These are phyloP conservation scores for Aphanomyces cochlioides DNA, from an alignment of 352 stramenopile species.

Conservation along the genomic window DNA sequence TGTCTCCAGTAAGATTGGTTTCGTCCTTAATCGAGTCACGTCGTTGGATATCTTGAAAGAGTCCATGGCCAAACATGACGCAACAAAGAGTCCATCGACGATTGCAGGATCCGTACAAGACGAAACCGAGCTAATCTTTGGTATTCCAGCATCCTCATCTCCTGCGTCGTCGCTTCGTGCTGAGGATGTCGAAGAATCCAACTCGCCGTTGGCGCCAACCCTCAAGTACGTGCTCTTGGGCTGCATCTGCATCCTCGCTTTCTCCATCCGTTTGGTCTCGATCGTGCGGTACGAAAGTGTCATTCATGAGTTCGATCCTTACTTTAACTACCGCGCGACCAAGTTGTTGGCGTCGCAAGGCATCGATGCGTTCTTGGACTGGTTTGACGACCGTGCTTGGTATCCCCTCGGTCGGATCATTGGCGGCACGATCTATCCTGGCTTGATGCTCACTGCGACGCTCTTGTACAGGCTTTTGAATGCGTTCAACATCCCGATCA, in stretches of 20 bases:
- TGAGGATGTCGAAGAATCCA: slow-evolving; percentile 63
- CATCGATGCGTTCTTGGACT: slow-evolving; percentile 96
- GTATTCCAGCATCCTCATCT: background rate
- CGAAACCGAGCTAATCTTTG: slow-evolving; percentile 13
- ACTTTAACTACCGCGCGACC: slow-evolving; percentile 98
- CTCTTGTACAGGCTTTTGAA: slow-evolving; percentile 89
- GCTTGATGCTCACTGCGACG: slow-evolving; percentile 88
- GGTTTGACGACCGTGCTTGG: slow-evolving; percentile 96
- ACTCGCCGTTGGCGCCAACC: slow-evolving; percentile 64
- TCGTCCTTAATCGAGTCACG: no score
- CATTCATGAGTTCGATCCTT: slow-evolving; percentile 92
- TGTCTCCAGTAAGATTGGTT: no score
- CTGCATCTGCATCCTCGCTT: slow-evolving; percentile 91
- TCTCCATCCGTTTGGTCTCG: slow-evolving; percentile 90
- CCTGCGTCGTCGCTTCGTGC: background rate
- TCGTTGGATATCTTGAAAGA: no score
- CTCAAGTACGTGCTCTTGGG: slow-evolving; percentile 88
- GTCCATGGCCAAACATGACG: no score
- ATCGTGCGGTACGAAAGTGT: slow-evolving; percentile 92
- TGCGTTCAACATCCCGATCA: slow-evolving; percentile 89
- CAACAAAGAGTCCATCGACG: background rate
- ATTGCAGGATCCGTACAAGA: slow-evolving; percentile 22
- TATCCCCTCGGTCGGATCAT: slow-evolving; percentile 92
- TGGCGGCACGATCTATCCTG: slow-evolving; percentile 91
- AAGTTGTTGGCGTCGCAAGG: slow-evolving; percentile 94